Base-by-base conservation (phyloP, 345 rosid species). In the Linum tenue region DNA sequence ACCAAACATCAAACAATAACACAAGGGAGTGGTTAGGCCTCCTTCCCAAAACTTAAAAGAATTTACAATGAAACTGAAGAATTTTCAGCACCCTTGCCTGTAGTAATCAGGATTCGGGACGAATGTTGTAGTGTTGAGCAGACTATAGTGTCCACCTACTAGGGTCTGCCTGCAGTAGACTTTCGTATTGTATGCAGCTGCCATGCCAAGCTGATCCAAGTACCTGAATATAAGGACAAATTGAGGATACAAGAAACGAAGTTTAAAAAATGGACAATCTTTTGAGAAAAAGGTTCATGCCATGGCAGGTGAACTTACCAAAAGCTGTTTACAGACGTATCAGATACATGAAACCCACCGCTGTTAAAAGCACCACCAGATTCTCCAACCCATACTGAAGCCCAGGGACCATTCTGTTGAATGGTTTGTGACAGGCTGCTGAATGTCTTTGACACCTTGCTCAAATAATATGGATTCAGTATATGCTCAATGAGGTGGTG, bases 321-420 rank as follows among this genome's bases (percentile, higher is more conserved):
- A 79, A 94, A 94, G 76, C 99, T 88, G 77, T 94, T 80, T 38
- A 94, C 73, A 75, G 88, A 94, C 58, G 96, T 84, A 70, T 94
- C 79, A 55, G 99, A 94, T 55, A 94, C 88, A 59, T 72, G 76
- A 73, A 72, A 84, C 35, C 97, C 99, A 12, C 99, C 99, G 59
- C 97, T 94, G 74, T 94, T 94, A 70, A 79, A 94, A 61, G 99
- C 97, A 42, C 99, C 97, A 67, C 99, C 99, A 64, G 99, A 85
- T 71, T 94, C 99, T 67, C 99, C 99, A 67, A 94, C 96, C 99
- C 99, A 94, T 42, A 95, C 84, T 80, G 89, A 85, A 66, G 99
- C 80, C 96, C 97, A 90, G 5, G 90, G 82, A 65, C 99, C 97
- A 37, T 82, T 70, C 68, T 75, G 79, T 53, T 71, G 68, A 64